phyloP scores from a whole-genome alignment of 768 basidiomycete species.

The Xerocomellus dryophilus region DNA sequence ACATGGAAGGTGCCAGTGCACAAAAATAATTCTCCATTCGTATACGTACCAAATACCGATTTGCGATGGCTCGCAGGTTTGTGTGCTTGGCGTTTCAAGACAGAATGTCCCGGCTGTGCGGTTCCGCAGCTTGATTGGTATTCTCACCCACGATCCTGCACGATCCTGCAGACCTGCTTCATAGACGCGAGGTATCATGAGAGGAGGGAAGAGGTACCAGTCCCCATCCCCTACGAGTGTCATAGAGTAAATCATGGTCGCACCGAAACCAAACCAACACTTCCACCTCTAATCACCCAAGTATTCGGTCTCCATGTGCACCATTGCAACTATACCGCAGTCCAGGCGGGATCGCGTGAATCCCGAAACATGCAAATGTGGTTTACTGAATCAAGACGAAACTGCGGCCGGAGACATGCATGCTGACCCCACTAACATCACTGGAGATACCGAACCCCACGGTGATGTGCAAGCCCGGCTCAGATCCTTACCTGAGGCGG shows the following conservation, averaged over 20 bases:
- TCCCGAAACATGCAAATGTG: background rate
- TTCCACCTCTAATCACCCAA: background rate
- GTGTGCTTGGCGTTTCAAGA: constrained; percentile 17
- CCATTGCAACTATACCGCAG: constrained; percentile 7
- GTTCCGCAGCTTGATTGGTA: background rate
- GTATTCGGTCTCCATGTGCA: background rate
- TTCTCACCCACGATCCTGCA: background rate
- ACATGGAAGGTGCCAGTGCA: no score
- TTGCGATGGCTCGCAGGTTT: background rate
- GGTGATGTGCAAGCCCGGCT: background rate
- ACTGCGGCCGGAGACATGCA: background rate
- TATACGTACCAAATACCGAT: background rate
- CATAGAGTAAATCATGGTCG: background rate
- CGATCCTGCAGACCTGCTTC: background rate
- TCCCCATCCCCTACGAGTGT: background rate
- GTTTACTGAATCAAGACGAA: background rate
- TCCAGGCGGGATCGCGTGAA: constrained; percentile 15
- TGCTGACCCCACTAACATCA: background rate
- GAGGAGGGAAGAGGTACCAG: background rate
- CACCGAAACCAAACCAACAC: background rate
- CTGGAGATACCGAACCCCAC: background rate
- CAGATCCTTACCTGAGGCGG: background rate
- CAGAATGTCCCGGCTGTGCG: background rate
- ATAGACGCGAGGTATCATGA: background rate
- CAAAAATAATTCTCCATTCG: background rate